Evolutionary conservation across 768 basidiomycete genomes (phyloP), one percentile per base, ranked within the genome.

Genomic region (Lentinus brumalis): DNA sequence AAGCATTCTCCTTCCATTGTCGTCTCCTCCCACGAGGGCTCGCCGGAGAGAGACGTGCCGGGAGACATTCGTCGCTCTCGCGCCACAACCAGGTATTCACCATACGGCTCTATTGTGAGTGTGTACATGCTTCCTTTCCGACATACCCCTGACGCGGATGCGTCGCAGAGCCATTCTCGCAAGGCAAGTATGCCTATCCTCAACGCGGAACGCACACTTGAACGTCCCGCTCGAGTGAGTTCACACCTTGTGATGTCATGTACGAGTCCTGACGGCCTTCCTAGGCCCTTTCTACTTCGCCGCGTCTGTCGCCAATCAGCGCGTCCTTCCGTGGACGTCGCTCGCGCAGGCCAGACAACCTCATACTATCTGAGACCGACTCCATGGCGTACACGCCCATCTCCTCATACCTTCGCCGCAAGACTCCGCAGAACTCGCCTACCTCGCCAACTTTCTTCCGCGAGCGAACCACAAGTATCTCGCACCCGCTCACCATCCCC

Each of bases 391-490:
- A 67, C 68, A 90, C 87, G 14, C 91, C 91, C 56, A 92, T 93
- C 56, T 93, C 91, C 30, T 81, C 83, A 41, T 92, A 88, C 60
- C 86, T 89, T 45, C 89, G 91, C 63, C 86, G 91, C 62, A 89
- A 86, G 75, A 90, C 89, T 1, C 90, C 91, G 31, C 85, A 86
- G 59, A 80, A 83, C 41, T 90, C 91, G 11, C 89, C 90, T 0
- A 86, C 84, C 15, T 84, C 86, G 2, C 83, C 88, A 12, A 82
- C 83, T 11, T 90, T 89, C 71, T 77, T 82, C 35, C 80, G 74
- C 52, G 73, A 67, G 60, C 56, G 65, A 60, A 50, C 65, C 38
- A 54, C 67, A 50, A 61, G 61, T 49, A 74, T 64, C 73, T 74
- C 69, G 77, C 78, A 61, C 73, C 85, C 86, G 14, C 81, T 89